A percentile compares a stretch with the other conserved stretches of the same genome.
Evolutionary conservation across 495 filamentous ascomycete species (phyloP).

Genomic region (Talaromyces stipitatus): DNA sequence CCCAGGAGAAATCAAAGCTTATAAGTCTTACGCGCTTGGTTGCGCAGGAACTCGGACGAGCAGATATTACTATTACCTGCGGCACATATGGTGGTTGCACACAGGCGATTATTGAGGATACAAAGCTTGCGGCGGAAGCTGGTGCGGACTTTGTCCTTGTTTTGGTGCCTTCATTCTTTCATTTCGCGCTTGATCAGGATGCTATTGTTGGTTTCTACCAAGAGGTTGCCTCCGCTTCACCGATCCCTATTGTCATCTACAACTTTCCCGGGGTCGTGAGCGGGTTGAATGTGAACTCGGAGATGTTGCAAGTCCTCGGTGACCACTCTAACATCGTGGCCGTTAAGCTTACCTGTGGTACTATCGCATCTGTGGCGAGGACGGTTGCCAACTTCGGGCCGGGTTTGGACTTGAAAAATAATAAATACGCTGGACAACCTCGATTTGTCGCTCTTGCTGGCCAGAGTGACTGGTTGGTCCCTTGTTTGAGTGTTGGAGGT

Average conservation of each 20-base stretch:
- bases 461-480: slow-evolving; percentile 66
- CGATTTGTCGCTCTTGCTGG: slow-evolving; percentile 62
- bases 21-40: no score
- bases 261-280: slow-evolving; percentile 70
- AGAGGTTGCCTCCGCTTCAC: no score
- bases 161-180: no score
- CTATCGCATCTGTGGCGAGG: slow-evolving; percentile 69
- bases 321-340: slow-evolving; percentile 70
- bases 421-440: not conserved
- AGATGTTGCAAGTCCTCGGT: slow-evolving; percentile 56
- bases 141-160: slow-evolving; percentile 75
- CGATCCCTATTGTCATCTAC: slow-evolving; percentile 76
- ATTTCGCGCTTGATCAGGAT: no score
- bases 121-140: slow-evolving; percentile 63
- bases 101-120: slow-evolving; percentile 63
- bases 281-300: slow-evolving; percentile 69
- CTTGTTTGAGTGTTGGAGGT: slow-evolving; percentile 61
- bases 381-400: slow-evolving; percentile 48
- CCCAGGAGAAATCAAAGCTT: no score
- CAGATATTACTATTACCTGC: slow-evolving; percentile 42
- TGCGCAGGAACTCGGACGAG: no score
- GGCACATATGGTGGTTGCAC: slow-evolving; percentile 64
- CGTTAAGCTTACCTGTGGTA: slow-evolving; percentile 73
- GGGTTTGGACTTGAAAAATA: not conserved
- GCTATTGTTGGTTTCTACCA: no score